Evolutionary conservation across 2,329 filamentous ascomycete genomes (phyloP), one percentile per base, ranked within the genome.

Genomic region (Fusarium armeniacum): DNA sequence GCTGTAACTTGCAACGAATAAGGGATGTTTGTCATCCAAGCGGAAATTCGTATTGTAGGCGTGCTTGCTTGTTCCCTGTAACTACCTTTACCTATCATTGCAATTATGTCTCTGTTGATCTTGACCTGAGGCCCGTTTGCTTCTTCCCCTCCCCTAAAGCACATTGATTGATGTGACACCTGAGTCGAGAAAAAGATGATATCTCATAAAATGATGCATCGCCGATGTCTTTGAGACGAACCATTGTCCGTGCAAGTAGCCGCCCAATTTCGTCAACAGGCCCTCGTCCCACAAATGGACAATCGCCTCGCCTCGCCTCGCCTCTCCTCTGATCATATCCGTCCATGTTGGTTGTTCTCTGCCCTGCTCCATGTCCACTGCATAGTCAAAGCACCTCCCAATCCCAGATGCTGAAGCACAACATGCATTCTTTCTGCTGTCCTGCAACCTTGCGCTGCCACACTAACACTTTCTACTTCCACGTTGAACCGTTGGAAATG

Each of bases 171-270:
- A 32, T 55, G 67, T 58, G 41, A 58, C 47, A 58, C 43, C 56
- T 58, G 44, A 57, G 30, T 51, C 30, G 55, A 45, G 50, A 50
- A 62, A 69, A 69, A 69, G 35, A 65, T 69, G 61, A 69, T 45
- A 36, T 57, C 66, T 69, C 66, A 69, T 40, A 69, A 69, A 63
- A 51, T 12, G 12, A 18, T 36, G 20, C 49, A 68, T 63, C 44
- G 46, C 15, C 47, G n/a, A 51, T 26, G 26, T n/a, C n/a, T 18
- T 45, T 43, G 26, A 45, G 18, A n/a, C 33, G 26, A 58, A 50
- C 60, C 8, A 32, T 12, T 24, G 28, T 22, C 22, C 36, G 43
- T 53, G 36, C 22, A 33, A 44, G 12, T 44, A 50, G 26, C 47
- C 41, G 30, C 30, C 32, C 30, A 24, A 43, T 24, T 44, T 30